Evolutionary conservation across 2,329 filamentous ascomycete genomes (phyloP).

Genomic region (Ophiostoma quercus): DNA sequence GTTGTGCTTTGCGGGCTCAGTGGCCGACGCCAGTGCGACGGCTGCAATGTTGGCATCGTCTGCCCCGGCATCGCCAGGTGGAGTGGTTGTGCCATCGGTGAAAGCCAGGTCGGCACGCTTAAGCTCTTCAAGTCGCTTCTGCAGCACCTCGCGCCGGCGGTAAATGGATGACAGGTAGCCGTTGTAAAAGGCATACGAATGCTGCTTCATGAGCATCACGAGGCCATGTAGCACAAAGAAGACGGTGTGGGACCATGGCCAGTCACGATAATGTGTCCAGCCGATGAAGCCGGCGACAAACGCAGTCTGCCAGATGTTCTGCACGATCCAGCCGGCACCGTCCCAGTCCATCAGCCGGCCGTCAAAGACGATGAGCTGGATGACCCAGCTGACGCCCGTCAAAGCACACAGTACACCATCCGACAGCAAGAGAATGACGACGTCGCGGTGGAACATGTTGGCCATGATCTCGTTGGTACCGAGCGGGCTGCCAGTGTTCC

Average conservation of each 20-base stretch:
- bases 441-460: constrained; percentile 56
- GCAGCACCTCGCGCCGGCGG: constrained; percentile 44
- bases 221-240: constrained; percentile 71
- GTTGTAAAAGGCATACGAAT: constrained; percentile 74
- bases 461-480: constrained; percentile 67
- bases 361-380: constrained; percentile 58
- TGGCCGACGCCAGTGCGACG: constrained; percentile 29
- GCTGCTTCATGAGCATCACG: constrained; percentile 79
- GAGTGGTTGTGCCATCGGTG: background rate
- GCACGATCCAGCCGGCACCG: constrained; percentile 64
- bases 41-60: constrained; percentile 9
- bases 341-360: constrained; percentile 61
- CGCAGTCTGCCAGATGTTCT: constrained; percentile 65
- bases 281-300: constrained; percentile 60
- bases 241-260: constrained; percentile 79
- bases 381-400: constrained; percentile 59
- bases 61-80: constrained; percentile 19
- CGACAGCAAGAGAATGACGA: constrained; percentile 53
- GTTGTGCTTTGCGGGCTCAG: background rate
- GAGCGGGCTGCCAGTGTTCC: constrained; percentile 60
- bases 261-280: constrained; percentile 64
- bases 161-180: constrained; percentile 62
- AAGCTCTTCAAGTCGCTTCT: constrained; percentile 39
- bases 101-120: constrained; percentile 14
- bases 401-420: constrained; percentile 65